Conservation (phyloP, 495 filamentous ascomycete species). For the Lindgomyces ingoldianus region DNA sequence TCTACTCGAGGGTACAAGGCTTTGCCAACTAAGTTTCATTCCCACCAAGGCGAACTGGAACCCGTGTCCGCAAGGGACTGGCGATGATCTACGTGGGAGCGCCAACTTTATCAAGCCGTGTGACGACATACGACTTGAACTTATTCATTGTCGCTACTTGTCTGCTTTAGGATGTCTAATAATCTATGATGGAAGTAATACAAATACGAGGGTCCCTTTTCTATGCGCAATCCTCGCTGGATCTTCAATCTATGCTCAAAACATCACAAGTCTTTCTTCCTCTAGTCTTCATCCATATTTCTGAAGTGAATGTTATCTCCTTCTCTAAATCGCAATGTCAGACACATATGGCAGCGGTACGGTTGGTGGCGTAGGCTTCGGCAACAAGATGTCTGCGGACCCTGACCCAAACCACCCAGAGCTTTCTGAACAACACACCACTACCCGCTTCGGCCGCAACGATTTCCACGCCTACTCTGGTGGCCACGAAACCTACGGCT, state of each 20-base stretch:
- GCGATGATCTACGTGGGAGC: not conserved
- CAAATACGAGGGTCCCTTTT: not conserved
- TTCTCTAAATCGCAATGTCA: not conserved
- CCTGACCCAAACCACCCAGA: not conserved
- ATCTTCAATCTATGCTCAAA: too few species aligned
- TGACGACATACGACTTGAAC: conserved; percentile 12
- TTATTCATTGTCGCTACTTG: not conserved
- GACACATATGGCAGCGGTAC: conserved; percentile 13
- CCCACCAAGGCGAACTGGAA: too few species aligned
- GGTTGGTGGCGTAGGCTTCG: too few species aligned
- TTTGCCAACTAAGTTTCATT: too few species aligned
- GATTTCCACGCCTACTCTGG: too few species aligned
- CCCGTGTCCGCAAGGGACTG: not conserved
- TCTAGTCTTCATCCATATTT: not conserved
- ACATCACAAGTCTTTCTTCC: not conserved
- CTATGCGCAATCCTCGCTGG: too few species aligned
- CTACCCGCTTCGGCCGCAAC: too few species aligned
- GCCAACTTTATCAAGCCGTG: not conserved
- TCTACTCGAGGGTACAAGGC: not conserved
- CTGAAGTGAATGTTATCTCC: not conserved
- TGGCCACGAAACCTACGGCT: conserved; percentile 20
- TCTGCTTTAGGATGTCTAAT: not conserved
- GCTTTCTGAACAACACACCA: conserved; percentile 21
- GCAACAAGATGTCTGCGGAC: conserved; percentile 13
- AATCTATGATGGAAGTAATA: not conserved